Evolutionary conservation across 1,284 basidiomycete species (phyloP), one percentile per base, ranked within the genome.

Genomic region (Apiotrichum akiyoshidainum): DNA sequence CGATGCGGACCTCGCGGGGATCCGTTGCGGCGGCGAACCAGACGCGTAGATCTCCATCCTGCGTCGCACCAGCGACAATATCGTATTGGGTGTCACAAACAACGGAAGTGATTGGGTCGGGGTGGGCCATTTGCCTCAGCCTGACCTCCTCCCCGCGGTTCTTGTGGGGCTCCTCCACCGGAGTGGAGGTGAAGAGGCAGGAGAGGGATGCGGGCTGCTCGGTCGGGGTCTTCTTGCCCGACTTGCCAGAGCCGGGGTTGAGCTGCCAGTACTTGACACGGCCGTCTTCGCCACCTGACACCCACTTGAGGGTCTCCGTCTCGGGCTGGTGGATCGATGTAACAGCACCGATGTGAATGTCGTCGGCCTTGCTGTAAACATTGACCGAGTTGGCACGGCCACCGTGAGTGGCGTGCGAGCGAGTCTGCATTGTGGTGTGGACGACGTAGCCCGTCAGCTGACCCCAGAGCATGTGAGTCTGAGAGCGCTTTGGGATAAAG

Each of bases 261-360:
- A 73, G 61, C 37, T 67, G 57, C 76, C 76, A 78, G 52, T 72
- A 61, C 60, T 78, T 78, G 47, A 75, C 66, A n/a, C 60, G 55
- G 6, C 76, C 76, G 55, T 78, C 76, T 31, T 65, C 64, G 3
- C 76, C 75, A 11, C 65, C 75, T 4, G 73, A 69, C 4, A 74
- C 70, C 67, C 73, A 77, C 44, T 68, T 58, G 10, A 65, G n/a
- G 9, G 57, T 50, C n/a, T 63, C 64, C 0, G 44, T 35, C 21
- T 65, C 64, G 0, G 66, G 66, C 60, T 67, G 65, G 62, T 65
- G 71, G 17, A 77, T 66, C 40, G 71, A 68, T 1, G 58, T 47
- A 4, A 77, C 60, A 6, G 64, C 62, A 11, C 70, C 74, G 2
- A 65, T 59, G 54, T 77, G 75, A 41, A 67, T 60, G 49, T 71